phyloP scores from a whole-genome alignment of 345 rosid species.

The Salix exigua region DNA sequence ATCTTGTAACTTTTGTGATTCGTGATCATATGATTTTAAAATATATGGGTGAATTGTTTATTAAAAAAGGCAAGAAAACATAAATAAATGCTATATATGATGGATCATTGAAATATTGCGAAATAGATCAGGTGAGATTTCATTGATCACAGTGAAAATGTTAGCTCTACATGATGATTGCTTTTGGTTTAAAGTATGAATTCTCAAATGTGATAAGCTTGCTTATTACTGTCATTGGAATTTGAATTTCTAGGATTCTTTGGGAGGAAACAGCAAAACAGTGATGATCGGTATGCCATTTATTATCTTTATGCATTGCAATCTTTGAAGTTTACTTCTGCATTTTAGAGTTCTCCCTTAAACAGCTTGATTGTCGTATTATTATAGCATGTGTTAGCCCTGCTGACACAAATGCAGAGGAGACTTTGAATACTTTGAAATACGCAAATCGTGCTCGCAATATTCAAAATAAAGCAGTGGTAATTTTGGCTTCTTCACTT shows the following conservation, averaged over 20 bases:
- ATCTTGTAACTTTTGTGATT: not conserved
- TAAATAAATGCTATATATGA: not conserved
- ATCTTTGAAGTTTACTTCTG: not conserved
- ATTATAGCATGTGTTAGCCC: conserved; percentile 94
- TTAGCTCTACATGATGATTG: not conserved
- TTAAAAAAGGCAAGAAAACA: not conserved
- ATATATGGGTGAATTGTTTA: not conserved
- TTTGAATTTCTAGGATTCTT: conserved; percentile 66
- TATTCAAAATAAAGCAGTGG: conserved; percentile 94
- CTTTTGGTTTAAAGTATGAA: not conserved
- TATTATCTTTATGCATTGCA: not conserved
- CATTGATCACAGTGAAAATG: not conserved
- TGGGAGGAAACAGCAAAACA: conserved; percentile 98
- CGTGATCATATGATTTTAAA: not conserved
- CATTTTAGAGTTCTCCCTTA: not conserved
- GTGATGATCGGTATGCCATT: conserved; percentile 84
- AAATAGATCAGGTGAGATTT: not conserved
- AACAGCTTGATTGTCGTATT: not conserved
- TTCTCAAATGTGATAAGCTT: not conserved
- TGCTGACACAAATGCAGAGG: conserved; percentile 97
- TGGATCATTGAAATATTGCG: not conserved
- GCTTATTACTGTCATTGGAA: not conserved
- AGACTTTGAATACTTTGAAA: conserved; percentile 88
- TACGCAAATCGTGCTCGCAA: conserved; percentile 98
- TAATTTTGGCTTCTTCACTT: conserved; percentile 31